Evolutionary conservation across 306 rosid species (phyloP).

Genomic region (Cajanus cajan): DNA sequence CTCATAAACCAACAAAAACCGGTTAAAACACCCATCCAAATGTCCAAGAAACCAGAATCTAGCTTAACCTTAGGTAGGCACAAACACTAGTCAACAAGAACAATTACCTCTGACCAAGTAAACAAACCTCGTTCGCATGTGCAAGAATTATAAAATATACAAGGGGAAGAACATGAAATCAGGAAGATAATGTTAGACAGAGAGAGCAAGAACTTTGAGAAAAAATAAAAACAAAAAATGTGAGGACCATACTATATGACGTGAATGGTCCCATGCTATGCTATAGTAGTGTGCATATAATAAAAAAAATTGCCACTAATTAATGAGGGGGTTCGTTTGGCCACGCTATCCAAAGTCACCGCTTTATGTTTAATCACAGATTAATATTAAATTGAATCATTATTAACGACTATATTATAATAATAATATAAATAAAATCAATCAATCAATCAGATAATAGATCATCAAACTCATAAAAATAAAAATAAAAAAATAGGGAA

Average conservation of each 20-base stretch:
- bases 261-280: conserved; percentile 54
- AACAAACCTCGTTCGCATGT: conserved; percentile 35
- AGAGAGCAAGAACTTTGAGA: neutral
- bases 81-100: conserved; percentile 26
- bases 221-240: neutral
- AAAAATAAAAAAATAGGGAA: neutral
- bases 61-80: conserved; percentile 22
- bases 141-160: conserved; percentile 23
- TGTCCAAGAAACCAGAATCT: conserved; percentile 21
- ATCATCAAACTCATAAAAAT: neutral
- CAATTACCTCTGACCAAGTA: conserved; percentile 9
- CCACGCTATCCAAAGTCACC: conserved; percentile 51
- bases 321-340: conserved; percentile 32
- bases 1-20: conserved; percentile 1
- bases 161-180: conserved; percentile 6
- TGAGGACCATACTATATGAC: conserved; percentile 60
- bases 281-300: neutral
- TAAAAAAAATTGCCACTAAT: conserved; percentile 24
- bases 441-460: neutral
- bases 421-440: neutral
- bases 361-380: conserved; percentile 37
- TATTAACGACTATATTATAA: neutral
- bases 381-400: conserved; percentile 22
- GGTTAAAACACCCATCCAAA: neutral
- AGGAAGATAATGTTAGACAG: neutral